Conservation (phyloP, 768 basidiomycete species). For the Boletus rufocinnamomeus region DNA sequence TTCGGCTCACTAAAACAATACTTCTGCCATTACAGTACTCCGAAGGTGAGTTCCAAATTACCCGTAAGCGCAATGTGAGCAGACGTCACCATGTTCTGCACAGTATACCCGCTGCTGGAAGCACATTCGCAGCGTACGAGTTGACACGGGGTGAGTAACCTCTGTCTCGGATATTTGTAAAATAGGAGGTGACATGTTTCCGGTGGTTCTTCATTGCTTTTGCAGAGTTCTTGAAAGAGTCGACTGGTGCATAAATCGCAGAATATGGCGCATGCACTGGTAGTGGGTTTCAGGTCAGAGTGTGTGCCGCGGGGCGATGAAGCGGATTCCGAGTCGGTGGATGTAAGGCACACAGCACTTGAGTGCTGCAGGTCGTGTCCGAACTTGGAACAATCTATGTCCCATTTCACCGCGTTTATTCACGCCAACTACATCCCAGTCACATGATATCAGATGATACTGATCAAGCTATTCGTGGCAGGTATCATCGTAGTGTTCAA, state of each 20-base stretch:
- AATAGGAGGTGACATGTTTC: background rate
- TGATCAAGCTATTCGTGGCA: background rate
- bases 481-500: no score
- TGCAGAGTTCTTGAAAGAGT: constrained; percentile 29
- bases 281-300: background rate
- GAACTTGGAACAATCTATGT: background rate
- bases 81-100: background rate
- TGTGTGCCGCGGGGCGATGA: background rate
- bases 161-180: background rate
- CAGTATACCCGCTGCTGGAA: constrained; percentile 89
- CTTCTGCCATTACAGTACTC: constrained; percentile 44
- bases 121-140: constrained; percentile 90
- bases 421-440: background rate
- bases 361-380: background rate
- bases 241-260: constrained; percentile 21
- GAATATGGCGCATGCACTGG: background rate
- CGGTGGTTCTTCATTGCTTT: background rate
- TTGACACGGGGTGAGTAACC: constrained; percentile 62
- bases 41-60: constrained; percentile 48
- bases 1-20: background rate
- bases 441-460: background rate
- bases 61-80: background rate
- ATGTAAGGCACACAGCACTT: background rate
- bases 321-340: background rate
- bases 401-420: background rate